A percentile compares a stretch with the other conserved stretches of the same genome.
These are phyloP conservation scores for Bipolaris cookei DNA, from an alignment of 2,329 filamentous ascomycete species.

Conservation along the genomic window DNA sequence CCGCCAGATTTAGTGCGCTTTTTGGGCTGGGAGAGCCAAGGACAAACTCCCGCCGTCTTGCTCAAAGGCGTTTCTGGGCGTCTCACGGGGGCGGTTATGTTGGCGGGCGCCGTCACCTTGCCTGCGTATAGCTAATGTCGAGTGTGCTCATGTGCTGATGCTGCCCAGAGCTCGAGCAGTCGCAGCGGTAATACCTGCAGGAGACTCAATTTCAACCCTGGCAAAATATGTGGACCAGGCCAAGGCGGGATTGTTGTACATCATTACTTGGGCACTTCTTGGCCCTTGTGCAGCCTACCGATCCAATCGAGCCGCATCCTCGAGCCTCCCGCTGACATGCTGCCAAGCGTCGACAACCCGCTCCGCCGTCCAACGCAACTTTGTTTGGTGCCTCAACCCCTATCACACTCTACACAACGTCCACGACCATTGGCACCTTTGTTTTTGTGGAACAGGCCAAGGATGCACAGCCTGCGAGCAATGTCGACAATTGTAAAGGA, in stretches of 20 bases:
- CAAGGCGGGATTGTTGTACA: conserved; percentile 33
- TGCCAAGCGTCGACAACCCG: conserved; percentile 31
- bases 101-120: conserved; percentile 3
- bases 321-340: conserved; percentile 24
- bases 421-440: conserved; percentile 4
- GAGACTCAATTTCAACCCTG: conserved; percentile 24
- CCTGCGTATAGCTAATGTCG: conserved; percentile 7
- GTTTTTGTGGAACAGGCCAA: conserved; percentile 23
- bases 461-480: conserved; percentile 20
- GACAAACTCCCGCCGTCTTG: neutral
- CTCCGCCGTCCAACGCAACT: conserved; percentile 28
- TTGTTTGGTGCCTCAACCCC: conserved; percentile 23
- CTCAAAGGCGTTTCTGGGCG: conserved; percentile 6
- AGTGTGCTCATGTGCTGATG: conserved; percentile 17
- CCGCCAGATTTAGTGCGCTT: conserved; percentile 19
- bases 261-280: conserved; percentile 24
- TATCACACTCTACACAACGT: conserved; percentile 16
- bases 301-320: conserved; percentile 24
- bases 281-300: conserved; percentile 28
- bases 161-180: conserved; percentile 29
- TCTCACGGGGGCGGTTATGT: neutral
- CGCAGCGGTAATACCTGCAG: conserved; percentile 33
- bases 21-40: neutral
- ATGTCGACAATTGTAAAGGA: conserved; percentile 15
- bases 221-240: conserved; percentile 28